These are phyloP conservation scores for Paraphaeosphaeria minitans DNA, from an alignment of 2,329 filamentous ascomycete genomes.

Conservation along the genomic window DNA sequence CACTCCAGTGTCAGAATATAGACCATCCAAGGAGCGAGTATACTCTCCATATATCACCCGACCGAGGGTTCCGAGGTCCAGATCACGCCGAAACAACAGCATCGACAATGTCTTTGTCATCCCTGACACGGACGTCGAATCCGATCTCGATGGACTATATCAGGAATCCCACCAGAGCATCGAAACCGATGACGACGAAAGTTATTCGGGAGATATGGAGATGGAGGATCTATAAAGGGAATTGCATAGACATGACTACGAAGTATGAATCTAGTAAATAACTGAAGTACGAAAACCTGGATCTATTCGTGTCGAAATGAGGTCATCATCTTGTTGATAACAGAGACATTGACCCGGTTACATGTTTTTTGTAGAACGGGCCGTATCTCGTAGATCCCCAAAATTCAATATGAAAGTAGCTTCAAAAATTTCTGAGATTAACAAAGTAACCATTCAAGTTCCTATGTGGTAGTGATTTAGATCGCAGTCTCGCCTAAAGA, in stretches of 20 bases:
- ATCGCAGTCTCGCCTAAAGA: too few relatives aligned
- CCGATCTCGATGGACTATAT: not conserved
- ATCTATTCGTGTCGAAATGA: not conserved
- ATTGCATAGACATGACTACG: constrained; percentile 3
- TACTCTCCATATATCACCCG: not conserved
- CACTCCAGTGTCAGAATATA: not conserved
- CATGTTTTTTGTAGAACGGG: too few relatives aligned
- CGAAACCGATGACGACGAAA: not conserved
- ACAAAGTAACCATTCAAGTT: too few relatives aligned
- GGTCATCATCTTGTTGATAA: too few relatives aligned
- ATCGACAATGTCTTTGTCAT: constrained; percentile 4
- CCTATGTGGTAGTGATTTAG: too few relatives aligned
- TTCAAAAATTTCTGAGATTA: too few relatives aligned
- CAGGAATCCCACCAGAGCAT: not conserved
- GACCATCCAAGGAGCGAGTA: not conserved
- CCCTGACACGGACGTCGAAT: not conserved
- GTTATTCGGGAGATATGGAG: not conserved
- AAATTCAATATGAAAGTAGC: too few relatives aligned
- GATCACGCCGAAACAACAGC: not conserved
- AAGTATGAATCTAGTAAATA: too few relatives aligned
- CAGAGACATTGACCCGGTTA: too few relatives aligned
- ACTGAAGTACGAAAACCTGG: not conserved
- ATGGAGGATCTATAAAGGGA: not conserved
- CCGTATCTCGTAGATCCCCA: too few relatives aligned
- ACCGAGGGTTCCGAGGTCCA: not conserved